Conservation (phyloP, 352 stramenopile species). For the Globisporangium irregulare region DNA sequence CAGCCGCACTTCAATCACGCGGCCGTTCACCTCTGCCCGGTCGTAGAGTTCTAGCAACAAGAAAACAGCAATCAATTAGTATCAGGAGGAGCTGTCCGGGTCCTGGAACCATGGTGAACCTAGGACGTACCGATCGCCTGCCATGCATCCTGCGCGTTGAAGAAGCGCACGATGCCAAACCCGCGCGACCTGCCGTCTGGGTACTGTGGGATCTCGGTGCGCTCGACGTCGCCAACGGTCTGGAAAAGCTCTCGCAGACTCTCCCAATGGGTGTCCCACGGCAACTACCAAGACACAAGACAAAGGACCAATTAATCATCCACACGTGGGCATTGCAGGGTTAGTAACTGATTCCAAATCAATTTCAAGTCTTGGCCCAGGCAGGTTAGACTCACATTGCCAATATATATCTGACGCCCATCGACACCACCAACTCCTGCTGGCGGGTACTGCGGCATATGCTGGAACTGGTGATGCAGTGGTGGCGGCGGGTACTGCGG, state of each 20-base stretch:
- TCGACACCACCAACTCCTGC: constrained; percentile 19
- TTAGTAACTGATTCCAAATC: background rate
- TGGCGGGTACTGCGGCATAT: background rate
- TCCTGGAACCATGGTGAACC: background rate
- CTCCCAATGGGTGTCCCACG: constrained; percentile 67
- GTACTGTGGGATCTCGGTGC: constrained; percentile 51
- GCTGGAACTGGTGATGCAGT: constrained; percentile 6
- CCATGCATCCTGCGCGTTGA: constrained; percentile 39
- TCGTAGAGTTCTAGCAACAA: constrained; percentile 52
- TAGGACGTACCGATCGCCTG: constrained; percentile 57
- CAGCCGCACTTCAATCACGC: constrained; percentile 62
- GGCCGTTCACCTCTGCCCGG: constrained; percentile 60
- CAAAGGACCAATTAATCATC: constrained; percentile 10
- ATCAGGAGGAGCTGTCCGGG: background rate
- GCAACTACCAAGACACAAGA: constrained; percentile 37
- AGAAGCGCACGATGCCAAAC: constrained; percentile 71
- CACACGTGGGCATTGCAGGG: constrained; percentile 23
- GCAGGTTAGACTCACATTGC: constrained; percentile 47
- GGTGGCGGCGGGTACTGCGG: constrained; percentile 4
- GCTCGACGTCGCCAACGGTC: constrained; percentile 65
- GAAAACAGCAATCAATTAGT: background rate
- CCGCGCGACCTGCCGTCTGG: constrained; percentile 62
- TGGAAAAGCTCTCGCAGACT: constrained; percentile 66
- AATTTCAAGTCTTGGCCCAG: background rate
- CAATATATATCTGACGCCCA: constrained; percentile 62